These are phyloP conservation scores for Ziziphus jujuba DNA, from an alignment of 306 rosid genomes.

Conservation along the genomic window DNA sequence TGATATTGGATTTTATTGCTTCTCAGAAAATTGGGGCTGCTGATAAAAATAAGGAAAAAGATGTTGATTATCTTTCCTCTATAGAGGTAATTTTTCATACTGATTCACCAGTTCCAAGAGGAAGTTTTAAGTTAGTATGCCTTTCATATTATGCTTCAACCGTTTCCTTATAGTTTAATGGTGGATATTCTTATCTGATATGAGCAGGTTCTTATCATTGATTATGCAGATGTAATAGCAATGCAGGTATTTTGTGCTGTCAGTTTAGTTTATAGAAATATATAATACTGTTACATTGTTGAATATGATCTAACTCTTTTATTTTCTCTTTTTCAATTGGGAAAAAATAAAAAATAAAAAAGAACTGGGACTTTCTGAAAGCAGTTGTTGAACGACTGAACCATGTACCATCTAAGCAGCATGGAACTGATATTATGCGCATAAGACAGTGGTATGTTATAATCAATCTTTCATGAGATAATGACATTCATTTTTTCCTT, in stretches of 20 bases:
- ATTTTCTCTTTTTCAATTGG: slow-evolving; percentile 2
- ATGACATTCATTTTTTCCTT: background rate
- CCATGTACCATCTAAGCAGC: slow-evolving; percentile 69
- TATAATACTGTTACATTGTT: slow-evolving; percentile 12
- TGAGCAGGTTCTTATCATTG: slow-evolving; percentile 82
- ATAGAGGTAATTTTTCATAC: slow-evolving; percentile 65
- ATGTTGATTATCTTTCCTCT: slow-evolving; percentile 90
- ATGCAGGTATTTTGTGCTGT: slow-evolving; percentile 68
- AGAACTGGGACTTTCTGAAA: slow-evolving; percentile 84
- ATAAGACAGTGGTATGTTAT: slow-evolving; percentile 73
- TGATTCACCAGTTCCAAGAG: slow-evolving; percentile 17
- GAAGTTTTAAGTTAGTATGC: slow-evolving; percentile 8
- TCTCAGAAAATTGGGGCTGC: slow-evolving; percentile 79
- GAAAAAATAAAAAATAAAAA: slow-evolving; percentile 16
- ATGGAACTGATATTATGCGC: slow-evolving; percentile 81
- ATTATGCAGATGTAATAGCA: slow-evolving; percentile 88
- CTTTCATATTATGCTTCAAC: background rate
- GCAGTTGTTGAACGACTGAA: slow-evolving; percentile 71
- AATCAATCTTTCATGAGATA: background rate
- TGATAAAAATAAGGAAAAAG: slow-evolving; percentile 66
- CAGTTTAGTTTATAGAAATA: slow-evolving; percentile 20
- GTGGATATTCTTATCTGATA: slow-evolving; percentile 7
- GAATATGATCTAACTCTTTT: slow-evolving; percentile 11
- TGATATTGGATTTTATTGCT: slow-evolving; percentile 24
- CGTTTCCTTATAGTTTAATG: slow-evolving; percentile 9